Evolutionary conservation across 768 basidiomycete genomes (phyloP), one percentile per base, ranked within the genome.

Genomic region (Russula sp.): DNA sequence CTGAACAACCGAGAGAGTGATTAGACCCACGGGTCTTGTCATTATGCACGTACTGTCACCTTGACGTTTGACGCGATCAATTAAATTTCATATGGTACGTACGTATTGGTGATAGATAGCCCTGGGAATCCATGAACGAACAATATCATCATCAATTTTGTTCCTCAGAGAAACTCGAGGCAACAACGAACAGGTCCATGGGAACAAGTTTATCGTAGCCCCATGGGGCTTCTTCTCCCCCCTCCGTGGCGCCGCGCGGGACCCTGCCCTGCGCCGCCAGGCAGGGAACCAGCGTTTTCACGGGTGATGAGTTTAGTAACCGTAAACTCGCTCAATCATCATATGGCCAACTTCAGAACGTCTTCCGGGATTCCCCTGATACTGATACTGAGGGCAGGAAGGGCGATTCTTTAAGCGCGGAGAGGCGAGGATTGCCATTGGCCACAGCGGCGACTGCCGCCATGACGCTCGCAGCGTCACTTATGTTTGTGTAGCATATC

Each of bases 321-420:
- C 29, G 41, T 10, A 9, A n/a, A n/a, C n/a, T n/a, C n/a, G n/a
- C n/a, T n/a, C n/a, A n/a, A n/a, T n/a, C 25, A 29, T 29, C 25
- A 29, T 22, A 7, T 29, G 22, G 13, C 20, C 7, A 16, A 25
- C 16, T 18, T 50, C 39, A 58, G 11, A 62, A 60, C 3, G 64
- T 39, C 34, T 59, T 43, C 14, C 56, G 52, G 5, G 49, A 53
- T 3, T 63, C 59, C n/a, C 65, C 62, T 10, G 72, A 64, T 3
- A 74, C 62, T 10, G 72, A 64, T 3, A 74, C 54, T 2, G 73
- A 65, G 10, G 71, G 73, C 7, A 74, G 53, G 56, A 73, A 74
- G 1, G 69, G 47, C 13, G 73, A 73, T 36, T 73, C 70, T 48
- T 70, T 72, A 7, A 70, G 53, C 20, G 70, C 39, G 25, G 73